Evolutionary conservation across 139 green algal species (phyloP).

Genomic region (Trebouxia sp.): DNA sequence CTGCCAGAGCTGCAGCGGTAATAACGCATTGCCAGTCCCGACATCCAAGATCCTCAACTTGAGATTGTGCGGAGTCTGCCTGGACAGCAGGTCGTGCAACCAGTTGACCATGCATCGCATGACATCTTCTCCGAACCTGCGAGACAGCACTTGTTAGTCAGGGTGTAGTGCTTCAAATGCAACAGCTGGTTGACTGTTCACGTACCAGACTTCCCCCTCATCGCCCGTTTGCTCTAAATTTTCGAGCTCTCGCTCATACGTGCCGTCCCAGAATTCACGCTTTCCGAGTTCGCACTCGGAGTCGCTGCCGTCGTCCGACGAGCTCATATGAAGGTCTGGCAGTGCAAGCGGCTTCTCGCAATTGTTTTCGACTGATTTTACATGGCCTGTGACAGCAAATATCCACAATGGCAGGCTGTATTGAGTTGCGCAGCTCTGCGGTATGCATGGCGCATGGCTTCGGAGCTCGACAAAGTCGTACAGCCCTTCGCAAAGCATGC

Average conservation of each 20-base stretch:
- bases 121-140: constrained; percentile 39
- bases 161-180: too few relatives aligned
- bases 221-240: constrained; percentile 28
- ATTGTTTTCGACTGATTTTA: too few relatives aligned
- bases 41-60: constrained; percentile 40
- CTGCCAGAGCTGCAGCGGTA: constrained; percentile 44
- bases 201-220: constrained; percentile 39
- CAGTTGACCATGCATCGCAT: constrained; percentile 22
- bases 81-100: constrained; percentile 2
- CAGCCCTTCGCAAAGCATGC: too few relatives aligned
- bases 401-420: too few relatives aligned
- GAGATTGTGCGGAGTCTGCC: background rate
- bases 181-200: too few relatives aligned
- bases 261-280: constrained; percentile 31
- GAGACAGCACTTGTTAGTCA: too few relatives aligned
- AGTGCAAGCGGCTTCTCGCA: too few relatives aligned
- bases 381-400: too few relatives aligned
- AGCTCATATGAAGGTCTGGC: too few relatives aligned
- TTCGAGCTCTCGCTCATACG: constrained; percentile 29
- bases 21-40: constrained; percentile 47
- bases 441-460: too few relatives aligned
- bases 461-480: too few relatives aligned
- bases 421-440: too few relatives aligned
- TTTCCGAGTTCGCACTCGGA: constrained; percentile 26
- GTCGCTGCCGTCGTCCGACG: background rate